These are phyloP conservation scores for Diophrys appendiculata DNA, from an alignment of 73 alveolate species.

Conservation along the genomic window DNA sequence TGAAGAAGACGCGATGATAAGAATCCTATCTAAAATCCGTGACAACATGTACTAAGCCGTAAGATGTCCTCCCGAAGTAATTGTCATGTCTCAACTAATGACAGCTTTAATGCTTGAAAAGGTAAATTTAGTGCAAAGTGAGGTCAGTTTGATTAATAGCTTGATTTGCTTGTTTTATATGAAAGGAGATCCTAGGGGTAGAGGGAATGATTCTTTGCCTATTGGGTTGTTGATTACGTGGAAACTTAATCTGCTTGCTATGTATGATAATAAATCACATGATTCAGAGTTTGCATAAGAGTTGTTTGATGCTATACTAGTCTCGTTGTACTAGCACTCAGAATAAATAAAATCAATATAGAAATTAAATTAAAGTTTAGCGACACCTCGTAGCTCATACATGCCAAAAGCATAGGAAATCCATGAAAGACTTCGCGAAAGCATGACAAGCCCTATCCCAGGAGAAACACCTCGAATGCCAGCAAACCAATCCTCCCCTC, in stretches of 20 bases:
- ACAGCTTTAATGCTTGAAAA: slow-evolving; percentile 62
- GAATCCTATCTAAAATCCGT: slow-evolving; percentile 35
- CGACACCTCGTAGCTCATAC: neutral
- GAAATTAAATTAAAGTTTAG: neutral
- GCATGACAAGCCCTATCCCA: neutral
- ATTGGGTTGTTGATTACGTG: slow-evolving; percentile 46
- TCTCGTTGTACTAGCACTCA: neutral
- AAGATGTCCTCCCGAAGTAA: slow-evolving; percentile 50
- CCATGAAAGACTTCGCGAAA: neutral
- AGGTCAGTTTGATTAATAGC: slow-evolving; percentile 56
- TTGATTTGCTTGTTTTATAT: slow-evolving; percentile 43
- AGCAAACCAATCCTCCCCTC: too few relatives aligned
- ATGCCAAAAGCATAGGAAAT: neutral
- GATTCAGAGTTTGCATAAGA: slow-evolving; percentile 65
- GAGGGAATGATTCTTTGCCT: slow-evolving; percentile 57
- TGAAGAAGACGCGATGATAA: slow-evolving; percentile 35
- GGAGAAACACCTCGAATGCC: neutral
- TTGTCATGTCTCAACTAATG: slow-evolving; percentile 45
- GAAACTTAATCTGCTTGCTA: slow-evolving; percentile 59
- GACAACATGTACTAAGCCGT: slow-evolving; percentile 26
- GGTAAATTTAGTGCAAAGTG: slow-evolving; percentile 51
- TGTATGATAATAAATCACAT: slow-evolving; percentile 38
- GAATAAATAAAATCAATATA: too few relatives aligned
- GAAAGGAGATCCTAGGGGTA: slow-evolving; percentile 80
- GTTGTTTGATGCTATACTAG: slow-evolving; percentile 43